A percentile compares a stretch with the other conserved stretches of the same genome.
These are phyloP conservation scores for Mycena pura DNA, from an alignment of 768 basidiomycete species.

Conservation along the genomic window DNA sequence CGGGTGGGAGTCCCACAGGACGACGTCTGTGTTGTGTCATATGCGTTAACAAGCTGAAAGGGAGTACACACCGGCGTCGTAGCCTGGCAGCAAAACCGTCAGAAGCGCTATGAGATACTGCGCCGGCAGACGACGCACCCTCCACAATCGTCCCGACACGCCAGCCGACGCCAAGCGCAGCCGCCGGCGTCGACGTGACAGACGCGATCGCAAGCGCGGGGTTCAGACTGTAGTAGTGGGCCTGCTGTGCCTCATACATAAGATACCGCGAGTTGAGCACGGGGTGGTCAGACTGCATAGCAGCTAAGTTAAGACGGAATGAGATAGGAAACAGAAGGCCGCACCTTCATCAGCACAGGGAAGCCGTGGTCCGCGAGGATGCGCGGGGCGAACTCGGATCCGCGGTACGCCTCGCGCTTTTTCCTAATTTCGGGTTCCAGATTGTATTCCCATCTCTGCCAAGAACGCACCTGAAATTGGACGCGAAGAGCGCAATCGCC, in stretches of 20 bases:
- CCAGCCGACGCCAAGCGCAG: constrained; percentile 68
- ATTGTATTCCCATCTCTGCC: background rate
- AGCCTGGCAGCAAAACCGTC: constrained; percentile 46
- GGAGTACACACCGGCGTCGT: constrained; percentile 62
- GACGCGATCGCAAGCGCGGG: constrained; percentile 63
- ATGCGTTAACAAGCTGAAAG: background rate
- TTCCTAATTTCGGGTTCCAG: constrained; percentile 32
- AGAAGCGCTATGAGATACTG: background rate
- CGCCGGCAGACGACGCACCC: constrained; percentile 40
- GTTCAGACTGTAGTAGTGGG: constrained; percentile 69
- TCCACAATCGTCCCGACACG: constrained; percentile 66
- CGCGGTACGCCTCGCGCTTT: constrained; percentile 66
- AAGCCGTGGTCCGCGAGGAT: constrained; percentile 71
- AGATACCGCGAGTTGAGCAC: constrained; percentile 70
- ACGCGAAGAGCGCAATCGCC: constrained; percentile 76
- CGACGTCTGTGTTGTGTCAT: constrained; percentile 46
- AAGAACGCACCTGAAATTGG: constrained; percentile 52
- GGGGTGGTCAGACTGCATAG: constrained; percentile 59
- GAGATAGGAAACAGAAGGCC: background rate
- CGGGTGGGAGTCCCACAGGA: constrained; percentile 80
- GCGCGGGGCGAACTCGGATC: constrained; percentile 75
- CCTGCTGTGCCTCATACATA: constrained; percentile 74
- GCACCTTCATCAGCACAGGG: constrained; percentile 76
- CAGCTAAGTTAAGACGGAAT: background rate
- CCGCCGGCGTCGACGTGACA: constrained; percentile 70